These are phyloP conservation scores for Bacidia gigantensis DNA, from an alignment of 495 filamentous ascomycete species.

Conservation along the genomic window DNA sequence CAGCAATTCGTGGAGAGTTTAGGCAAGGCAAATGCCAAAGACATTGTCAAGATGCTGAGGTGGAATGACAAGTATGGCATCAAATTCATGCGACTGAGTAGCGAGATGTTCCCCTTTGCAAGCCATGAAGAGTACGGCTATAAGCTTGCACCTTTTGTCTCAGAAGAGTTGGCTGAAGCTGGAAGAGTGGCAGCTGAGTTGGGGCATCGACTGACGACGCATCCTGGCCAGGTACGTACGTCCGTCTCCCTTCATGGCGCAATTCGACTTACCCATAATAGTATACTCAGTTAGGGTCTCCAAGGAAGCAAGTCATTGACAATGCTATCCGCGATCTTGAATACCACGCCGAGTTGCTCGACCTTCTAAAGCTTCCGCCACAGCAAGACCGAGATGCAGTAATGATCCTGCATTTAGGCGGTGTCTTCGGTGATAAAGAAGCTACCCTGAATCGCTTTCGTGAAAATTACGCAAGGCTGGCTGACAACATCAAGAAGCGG, in stretches of 20 bases:
- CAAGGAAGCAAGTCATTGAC: slow-evolving; percentile 56
- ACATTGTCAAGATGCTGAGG: slow-evolving; percentile 69
- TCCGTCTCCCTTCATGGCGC: neutral
- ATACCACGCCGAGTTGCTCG: slow-evolving; percentile 79
- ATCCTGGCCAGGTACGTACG: slow-evolving; percentile 59
- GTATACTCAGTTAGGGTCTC: slow-evolving; percentile 83
- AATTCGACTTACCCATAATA: slow-evolving; percentile 19
- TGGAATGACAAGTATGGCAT: slow-evolving; percentile 94
- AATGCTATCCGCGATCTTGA: slow-evolving; percentile 70
- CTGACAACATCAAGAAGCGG: slow-evolving; percentile 58
- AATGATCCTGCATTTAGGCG: slow-evolving; percentile 93
- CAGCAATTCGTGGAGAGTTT: slow-evolving; percentile 61
- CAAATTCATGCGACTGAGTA: slow-evolving; percentile 82
- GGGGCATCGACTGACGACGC: slow-evolving; percentile 76
- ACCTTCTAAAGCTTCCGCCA: slow-evolving; percentile 59
- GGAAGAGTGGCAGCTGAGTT: slow-evolving; percentile 67
- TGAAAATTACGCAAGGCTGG: slow-evolving; percentile 54
- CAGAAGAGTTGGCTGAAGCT: slow-evolving; percentile 58
- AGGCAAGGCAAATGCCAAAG: slow-evolving; percentile 67
- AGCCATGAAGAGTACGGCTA: slow-evolving; percentile 82
- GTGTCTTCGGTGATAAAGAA: slow-evolving; percentile 75
- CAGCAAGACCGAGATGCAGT: slow-evolving; percentile 80
- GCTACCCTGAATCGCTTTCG: slow-evolving; percentile 73
- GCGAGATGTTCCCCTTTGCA: slow-evolving; percentile 95
- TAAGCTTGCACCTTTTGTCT: slow-evolving; percentile 73